Evolutionary conservation across 768 basidiomycete species (phyloP).

Genomic region (Strobilomyces echinocephalus): DNA sequence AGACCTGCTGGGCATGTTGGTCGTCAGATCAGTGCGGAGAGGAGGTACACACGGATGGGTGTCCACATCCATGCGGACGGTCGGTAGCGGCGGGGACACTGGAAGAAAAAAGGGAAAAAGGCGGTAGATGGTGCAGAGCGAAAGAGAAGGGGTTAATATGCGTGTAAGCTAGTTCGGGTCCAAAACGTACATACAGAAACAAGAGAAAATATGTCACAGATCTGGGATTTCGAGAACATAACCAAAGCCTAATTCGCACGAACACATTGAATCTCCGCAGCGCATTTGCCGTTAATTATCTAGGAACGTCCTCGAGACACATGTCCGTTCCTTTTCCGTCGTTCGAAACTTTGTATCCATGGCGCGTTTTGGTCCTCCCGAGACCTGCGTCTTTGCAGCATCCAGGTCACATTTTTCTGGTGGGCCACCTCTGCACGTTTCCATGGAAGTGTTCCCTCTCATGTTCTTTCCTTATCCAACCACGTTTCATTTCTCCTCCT

Average conservation of each 20-base stretch:
- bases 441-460: conserved; percentile 18
- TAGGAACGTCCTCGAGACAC: conserved; percentile 30
- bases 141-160: conserved; percentile 31
- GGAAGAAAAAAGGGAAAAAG: conserved; percentile 5
- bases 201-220: conserved; percentile 39
- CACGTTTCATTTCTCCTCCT: conserved; percentile 20
- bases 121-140: conserved; percentile 13
- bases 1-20: conserved; percentile 12
- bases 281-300: conserved; percentile 27
- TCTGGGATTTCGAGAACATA: conserved; percentile 38
- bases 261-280: conserved; percentile 32
- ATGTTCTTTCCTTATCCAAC: conserved; percentile 4
- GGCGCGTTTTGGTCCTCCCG: conserved; percentile 1
- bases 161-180: conserved; percentile 33
- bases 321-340: conserved; percentile 20
- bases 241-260: conserved; percentile 35
- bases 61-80: conserved; percentile 19
- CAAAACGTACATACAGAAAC: conserved; percentile 38
- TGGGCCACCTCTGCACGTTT: conserved; percentile 7
- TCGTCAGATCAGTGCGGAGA: conserved; percentile 14
- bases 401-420: not conserved
- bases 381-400: not conserved
- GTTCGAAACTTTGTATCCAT: conserved; percentile 15
- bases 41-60: conserved; percentile 16
- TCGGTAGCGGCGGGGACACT: not conserved